Base-by-base conservation (phyloP, 2,329 filamentous ascomycete species). In the Beauveria bassiana region DNA sequence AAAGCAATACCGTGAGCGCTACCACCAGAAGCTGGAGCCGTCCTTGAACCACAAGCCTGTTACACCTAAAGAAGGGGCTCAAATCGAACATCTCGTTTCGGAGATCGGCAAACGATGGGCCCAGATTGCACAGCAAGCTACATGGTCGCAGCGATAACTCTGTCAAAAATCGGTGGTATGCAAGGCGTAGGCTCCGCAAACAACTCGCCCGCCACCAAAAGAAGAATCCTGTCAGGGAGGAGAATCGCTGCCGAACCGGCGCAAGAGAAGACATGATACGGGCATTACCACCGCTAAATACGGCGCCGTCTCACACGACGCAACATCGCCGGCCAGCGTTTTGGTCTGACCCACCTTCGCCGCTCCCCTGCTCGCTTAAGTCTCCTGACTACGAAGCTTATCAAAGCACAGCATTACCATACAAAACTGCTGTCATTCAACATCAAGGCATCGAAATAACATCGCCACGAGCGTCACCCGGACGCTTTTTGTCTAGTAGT, bases 131-230 rank as follows among this genome's bases (percentile, higher is more conserved):
- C 84, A n/a, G 93, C 66, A 81, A 86, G 51, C 81, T 97, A 22
- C 83, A 88, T 61, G 91, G 91, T 65, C 87, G 93, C 70, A 96
- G 92, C 73, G 93, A 97, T 78, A 97, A 97, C 70, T 89, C 91
- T 28, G 91, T 97, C 65, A 97, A 97, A 84, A 97, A 97, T 75
- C 97, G 92, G 91, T 96, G 90, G 90, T 96, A 96, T 72, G 91
- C 93, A 54, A 90, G 88, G 71, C 89, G 92, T 82, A 96, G 96
- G 77, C 86, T 91, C 69, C 82, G 88, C 69, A 82, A 79, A 69
- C 78, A 86, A 65, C 73, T 79, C 57, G 71, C 77, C 65, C 73
- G 77, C 42, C 72, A 71, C 65, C 77, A 71, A 65, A 69, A 68
- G 34, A 40, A 40, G n/a, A n/a, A n/a, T 40, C 34, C 2, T 2